Conservation (phyloP, 306 rosid genomes). For the Pueraria montana region DNA sequence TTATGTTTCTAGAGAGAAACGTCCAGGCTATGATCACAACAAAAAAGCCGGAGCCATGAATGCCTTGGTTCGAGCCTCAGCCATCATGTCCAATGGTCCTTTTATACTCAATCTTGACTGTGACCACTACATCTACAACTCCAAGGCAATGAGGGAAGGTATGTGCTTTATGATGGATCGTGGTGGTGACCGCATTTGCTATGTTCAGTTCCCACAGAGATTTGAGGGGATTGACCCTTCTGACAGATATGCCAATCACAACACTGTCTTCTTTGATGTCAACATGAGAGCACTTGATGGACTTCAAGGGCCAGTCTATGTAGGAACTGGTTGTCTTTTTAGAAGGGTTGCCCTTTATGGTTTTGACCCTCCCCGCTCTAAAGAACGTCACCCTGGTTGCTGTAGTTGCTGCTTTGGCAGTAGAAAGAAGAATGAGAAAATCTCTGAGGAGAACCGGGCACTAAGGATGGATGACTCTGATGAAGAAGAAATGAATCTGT, state of each 20-base stretch:
- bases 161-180: conserved; percentile 99
- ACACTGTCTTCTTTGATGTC: conserved; percentile 96
- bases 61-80: conserved; percentile 93
- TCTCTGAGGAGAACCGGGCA: conserved; percentile 78
- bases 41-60: conserved; percentile 98
- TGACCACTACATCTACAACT: conserved; percentile 90
- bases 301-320: conserved; percentile 96
- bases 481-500: conserved; percentile 82
- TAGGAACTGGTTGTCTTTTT: conserved; percentile 96
- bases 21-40: conserved; percentile 97
- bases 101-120: conserved; percentile 95
- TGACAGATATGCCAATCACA: conserved; percentile 96
- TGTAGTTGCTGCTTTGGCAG: conserved; percentile 62
- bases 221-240: conserved; percentile 98
- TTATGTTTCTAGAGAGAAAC: conserved; percentile 95
- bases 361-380: conserved; percentile 92
- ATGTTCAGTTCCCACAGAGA: conserved; percentile 98
- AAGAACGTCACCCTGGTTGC: conserved; percentile 76
- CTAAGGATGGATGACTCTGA: conserved; percentile 90
- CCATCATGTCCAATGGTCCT: conserved; percentile 95
- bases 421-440: conserved; percentile 63
- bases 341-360: conserved; percentile 93
- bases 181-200: conserved; percentile 96
- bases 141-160: conserved; percentile 97
- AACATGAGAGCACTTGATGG: conserved; percentile 99